A percentile compares a stretch with the other conserved stretches of the same genome.
Evolutionary conservation across 129 eudicot species (phyloP).

Genomic region (Lactuca saligna): DNA sequence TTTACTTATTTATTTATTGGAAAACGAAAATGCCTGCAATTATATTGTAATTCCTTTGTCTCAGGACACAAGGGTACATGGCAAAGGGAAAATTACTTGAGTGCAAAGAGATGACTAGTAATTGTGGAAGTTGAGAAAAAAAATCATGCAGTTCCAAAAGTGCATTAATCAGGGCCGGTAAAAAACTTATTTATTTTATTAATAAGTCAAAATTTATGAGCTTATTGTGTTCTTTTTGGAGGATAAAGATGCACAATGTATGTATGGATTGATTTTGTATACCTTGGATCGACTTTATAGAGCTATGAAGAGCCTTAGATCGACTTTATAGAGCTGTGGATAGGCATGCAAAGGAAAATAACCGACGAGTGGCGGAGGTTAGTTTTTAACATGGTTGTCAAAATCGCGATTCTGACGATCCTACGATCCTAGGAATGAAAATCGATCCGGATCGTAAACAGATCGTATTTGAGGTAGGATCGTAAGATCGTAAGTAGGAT

Average conservation of each 20-base stretch:
- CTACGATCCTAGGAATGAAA: no score
- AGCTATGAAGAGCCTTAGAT: constrained; percentile 41
- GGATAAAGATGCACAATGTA: constrained; percentile 87
- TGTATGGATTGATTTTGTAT: constrained; percentile 67
- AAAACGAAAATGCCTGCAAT: neutral
- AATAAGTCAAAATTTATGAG: neutral
- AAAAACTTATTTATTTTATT: neutral
- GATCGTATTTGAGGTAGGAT: no score
- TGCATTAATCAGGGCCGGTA: constrained; percentile 72
- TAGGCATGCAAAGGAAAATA: constrained; percentile 74
- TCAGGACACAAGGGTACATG: constrained; percentile 93
- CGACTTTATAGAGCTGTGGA: constrained; percentile 83
- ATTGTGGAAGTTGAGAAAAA: constrained; percentile 82
- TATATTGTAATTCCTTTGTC: constrained; percentile 5
- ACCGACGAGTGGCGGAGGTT: constrained; percentile 88
- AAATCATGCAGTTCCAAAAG: constrained; percentile 61
- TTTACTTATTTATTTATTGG: no score
- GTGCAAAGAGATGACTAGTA: constrained; percentile 71
- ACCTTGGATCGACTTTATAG: constrained; percentile 9
- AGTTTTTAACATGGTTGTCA: no score
- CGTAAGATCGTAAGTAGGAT: no score
- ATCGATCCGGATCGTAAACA: no score
- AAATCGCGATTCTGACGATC: no score
- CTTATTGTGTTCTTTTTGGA: constrained; percentile 25
- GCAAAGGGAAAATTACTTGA: constrained; percentile 89